Evolutionary conservation across 371 early-diverging fungal species (phyloP).

Genomic region (Mucor piriformis): DNA sequence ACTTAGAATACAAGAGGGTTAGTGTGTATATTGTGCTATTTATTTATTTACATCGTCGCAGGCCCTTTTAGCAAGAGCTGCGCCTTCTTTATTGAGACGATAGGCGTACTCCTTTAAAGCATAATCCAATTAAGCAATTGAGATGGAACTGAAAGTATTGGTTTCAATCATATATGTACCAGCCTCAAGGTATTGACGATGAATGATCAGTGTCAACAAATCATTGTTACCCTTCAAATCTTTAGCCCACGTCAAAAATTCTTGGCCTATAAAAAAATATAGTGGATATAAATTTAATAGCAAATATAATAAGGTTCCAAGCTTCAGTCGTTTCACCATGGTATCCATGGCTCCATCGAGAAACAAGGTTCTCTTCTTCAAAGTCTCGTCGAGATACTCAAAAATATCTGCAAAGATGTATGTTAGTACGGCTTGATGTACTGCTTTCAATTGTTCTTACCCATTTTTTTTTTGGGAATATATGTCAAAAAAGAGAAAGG

Average conservation of each 20-base stretch:
- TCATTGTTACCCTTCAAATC: constrained; percentile 96
- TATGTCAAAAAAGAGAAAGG: neutral
- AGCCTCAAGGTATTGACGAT: constrained; percentile 87
- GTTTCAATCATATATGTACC: constrained; percentile 94
- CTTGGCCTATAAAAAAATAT: constrained; percentile 51
- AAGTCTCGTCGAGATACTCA: constrained; percentile 74
- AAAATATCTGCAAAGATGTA: constrained; percentile 55
- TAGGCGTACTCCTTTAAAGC: constrained; percentile 82
- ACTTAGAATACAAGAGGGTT: constrained; percentile 28
- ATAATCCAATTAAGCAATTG: constrained; percentile 92
- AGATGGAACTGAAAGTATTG: constrained; percentile 91
- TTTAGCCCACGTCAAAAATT: constrained; percentile 78
- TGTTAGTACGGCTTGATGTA: too few relatives aligned
- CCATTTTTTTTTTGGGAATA: neutral
- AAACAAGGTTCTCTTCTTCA: constrained; percentile 86
- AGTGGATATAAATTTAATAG: neutral
- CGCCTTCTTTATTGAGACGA: constrained; percentile 90
- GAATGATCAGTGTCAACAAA: constrained; percentile 87
- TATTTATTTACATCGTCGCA: constrained; percentile 67
- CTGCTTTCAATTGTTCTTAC: neutral
- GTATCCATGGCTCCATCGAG: constrained; percentile 96
- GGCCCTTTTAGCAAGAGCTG: constrained; percentile 82
- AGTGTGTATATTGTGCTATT: neutral
- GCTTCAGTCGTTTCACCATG: constrained; percentile 84
- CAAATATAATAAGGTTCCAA: constrained; percentile 22